Evolutionary conservation across 495 filamentous ascomycete genomes (phyloP).

Genomic region (Penicillium parvum): DNA sequence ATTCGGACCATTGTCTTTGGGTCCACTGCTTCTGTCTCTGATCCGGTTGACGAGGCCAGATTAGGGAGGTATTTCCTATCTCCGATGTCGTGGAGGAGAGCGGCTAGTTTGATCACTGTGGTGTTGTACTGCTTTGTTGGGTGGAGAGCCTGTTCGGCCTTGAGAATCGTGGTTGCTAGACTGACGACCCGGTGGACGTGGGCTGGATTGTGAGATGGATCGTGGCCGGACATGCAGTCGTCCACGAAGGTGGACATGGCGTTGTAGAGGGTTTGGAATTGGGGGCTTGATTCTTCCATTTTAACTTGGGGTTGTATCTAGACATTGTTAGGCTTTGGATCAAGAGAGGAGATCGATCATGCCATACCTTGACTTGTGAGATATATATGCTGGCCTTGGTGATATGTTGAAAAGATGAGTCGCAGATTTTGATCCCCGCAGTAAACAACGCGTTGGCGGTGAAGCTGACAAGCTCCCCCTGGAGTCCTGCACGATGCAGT

Average conservation of each 20-base stretch:
- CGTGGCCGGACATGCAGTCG: constrained; percentile 73
- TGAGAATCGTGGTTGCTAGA: constrained; percentile 60
- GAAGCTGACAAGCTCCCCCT: background rate
- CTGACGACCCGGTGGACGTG: constrained; percentile 78
- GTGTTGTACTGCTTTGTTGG: constrained; percentile 40
- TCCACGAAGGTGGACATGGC: constrained; percentile 55
- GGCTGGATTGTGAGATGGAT: constrained; percentile 78
- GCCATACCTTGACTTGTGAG: too few species aligned
- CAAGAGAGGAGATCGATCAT: too few species aligned
- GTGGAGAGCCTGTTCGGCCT: constrained; percentile 33
- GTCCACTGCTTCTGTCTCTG: constrained; percentile 21
- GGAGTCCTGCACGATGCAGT: background rate
- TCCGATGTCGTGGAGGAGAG: constrained; percentile 81
- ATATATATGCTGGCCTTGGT: background rate
- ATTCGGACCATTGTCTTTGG: constrained; percentile 50
- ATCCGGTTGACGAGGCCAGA: background rate
- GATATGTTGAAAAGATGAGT: background rate
- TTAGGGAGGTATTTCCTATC: constrained; percentile 70
- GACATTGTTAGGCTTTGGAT: background rate
- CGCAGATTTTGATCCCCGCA: constrained; percentile 6
- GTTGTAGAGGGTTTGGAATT: constrained; percentile 37
- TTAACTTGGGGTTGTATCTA: background rate
- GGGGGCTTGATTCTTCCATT: constrained; percentile 10
- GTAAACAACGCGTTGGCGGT: constrained; percentile 14
- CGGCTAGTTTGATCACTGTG: constrained; percentile 62